Evolutionary conservation across 2,329 filamentous ascomycete genomes (phyloP).

Genomic region (Curvularia sp.): DNA sequence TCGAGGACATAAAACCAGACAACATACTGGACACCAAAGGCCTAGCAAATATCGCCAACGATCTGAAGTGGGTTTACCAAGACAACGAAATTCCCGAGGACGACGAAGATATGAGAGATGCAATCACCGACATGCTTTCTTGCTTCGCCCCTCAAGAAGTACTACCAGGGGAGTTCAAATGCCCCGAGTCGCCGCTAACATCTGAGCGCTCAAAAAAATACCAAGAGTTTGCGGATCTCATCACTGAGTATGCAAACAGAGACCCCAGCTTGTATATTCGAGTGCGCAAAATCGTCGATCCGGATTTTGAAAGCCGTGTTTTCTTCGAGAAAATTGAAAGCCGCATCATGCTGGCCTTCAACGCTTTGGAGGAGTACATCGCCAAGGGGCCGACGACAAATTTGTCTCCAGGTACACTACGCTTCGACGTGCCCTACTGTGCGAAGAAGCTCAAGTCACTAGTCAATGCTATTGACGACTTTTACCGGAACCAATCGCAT

Average conservation of each 20-base stretch:
- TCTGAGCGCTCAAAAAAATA: constrained; percentile 44
- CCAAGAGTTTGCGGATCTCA: constrained; percentile 39
- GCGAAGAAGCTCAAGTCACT: constrained; percentile 40
- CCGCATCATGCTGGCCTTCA: constrained; percentile 39
- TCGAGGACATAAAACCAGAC: constrained; percentile 41
- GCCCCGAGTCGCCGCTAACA: constrained; percentile 33
- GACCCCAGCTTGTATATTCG: constrained; percentile 40
- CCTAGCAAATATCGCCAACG: constrained; percentile 38
- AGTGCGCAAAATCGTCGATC: constrained; percentile 40
- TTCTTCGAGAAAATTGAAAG: constrained; percentile 49
- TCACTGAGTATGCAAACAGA: constrained; percentile 38
- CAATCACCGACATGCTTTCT: constrained; percentile 47
- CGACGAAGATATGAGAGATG: constrained; percentile 42
- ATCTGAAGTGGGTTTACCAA: constrained; percentile 42
- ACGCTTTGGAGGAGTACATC: constrained; percentile 43
- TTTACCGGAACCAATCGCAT: constrained; percentile 34
- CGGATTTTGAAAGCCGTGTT: constrained; percentile 43
- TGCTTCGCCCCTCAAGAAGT: constrained; percentile 48
- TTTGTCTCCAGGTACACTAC: constrained; percentile 29
- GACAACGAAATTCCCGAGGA: constrained; percentile 38
- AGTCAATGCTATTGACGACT: constrained; percentile 40
- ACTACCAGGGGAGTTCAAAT: constrained; percentile 45
- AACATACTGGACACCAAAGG: constrained; percentile 38
- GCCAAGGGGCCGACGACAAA: constrained; percentile 36
- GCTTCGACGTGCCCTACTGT: constrained; percentile 40